These are phyloP conservation scores for Dysphania ambrosioides DNA, from an alignment of 148 eudicot species.

Conservation along the genomic window DNA sequence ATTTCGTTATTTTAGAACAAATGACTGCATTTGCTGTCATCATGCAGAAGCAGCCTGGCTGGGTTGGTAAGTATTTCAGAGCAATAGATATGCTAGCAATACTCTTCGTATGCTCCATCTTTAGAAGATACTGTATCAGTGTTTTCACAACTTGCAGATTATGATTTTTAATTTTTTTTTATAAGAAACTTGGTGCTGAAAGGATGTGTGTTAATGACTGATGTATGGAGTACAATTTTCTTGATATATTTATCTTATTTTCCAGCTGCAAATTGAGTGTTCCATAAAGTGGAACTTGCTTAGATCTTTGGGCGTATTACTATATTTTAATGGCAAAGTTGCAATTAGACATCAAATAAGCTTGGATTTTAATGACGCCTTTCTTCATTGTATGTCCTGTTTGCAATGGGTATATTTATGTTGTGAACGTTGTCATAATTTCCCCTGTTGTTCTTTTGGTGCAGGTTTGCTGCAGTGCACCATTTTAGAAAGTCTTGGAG, in stretches of 20 bases:
- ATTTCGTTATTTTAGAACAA: slow-evolving; percentile 92
- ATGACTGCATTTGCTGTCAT: slow-evolving; percentile 99
- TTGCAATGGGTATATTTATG: background rate
- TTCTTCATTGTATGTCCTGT: background rate
- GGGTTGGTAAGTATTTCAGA: slow-evolving; percentile 82
- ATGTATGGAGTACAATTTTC: no score
- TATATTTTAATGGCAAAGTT: no score
- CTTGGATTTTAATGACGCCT: background rate
- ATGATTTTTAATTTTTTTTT: background rate
- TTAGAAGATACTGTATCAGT: no score
- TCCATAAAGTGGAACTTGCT: no score
- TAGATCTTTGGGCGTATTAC: no score
- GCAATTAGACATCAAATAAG: background rate
- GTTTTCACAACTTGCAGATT: background rate
- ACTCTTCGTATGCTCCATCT: no score
- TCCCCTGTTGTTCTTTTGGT: slow-evolving; percentile 8
- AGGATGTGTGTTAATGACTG: background rate
- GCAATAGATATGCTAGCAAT: background rate
- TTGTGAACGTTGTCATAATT: no score
- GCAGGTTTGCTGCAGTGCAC: slow-evolving; percentile 95
- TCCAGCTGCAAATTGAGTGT: background rate
- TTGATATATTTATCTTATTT: background rate
- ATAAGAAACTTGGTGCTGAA: background rate
- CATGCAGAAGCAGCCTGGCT: slow-evolving; percentile 99
- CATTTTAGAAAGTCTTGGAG: slow-evolving; percentile 90